Evolutionary conservation across 1,139 yeast species (phyloP), one percentile per base, ranked within the genome.

Genomic region (Sugiyamaella paludigena): DNA sequence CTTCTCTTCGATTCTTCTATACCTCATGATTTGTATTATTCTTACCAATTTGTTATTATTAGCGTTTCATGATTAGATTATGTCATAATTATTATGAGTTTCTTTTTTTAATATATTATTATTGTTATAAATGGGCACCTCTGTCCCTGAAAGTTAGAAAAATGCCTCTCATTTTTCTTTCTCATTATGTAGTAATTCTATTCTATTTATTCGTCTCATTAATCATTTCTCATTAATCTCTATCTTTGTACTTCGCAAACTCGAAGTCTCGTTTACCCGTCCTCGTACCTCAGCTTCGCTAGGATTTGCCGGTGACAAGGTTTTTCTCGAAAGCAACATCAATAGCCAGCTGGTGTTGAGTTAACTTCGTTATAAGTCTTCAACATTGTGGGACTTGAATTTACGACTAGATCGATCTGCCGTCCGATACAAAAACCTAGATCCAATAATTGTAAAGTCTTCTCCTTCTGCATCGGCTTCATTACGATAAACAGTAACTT

Each of bases 371-470:
- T 46, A 57, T 40, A 86, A 67, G 63, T 83, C 87, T 51, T 80
- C 85, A 39, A 84, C 84, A 32, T 78, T 76, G 58, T 84, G 92
- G 52, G 81, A 79, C 67, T 91, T 91, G 73, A 89, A 89, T 72
- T 91, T 89, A 59, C 86, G 80, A 24, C 86, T 87, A 0, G 96
- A 81, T 52, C 98, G 74, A 59, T 91, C 98, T 4, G 82, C 81
- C 37, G 92, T 76, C 62, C 95, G 76, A 54, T 83, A 78, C 55
- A 83, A 81, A 59, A 91, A 79, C 52, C 97, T 73, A 35, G 91
- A 84, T 1, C 98, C 98, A 11, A 88, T 69, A 7, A 91, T 77
- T 13, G 84, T 80, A 65, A 86, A 87, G 36, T 29, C 37, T 24
- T 35, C 3, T 4, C 66, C 68, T 16, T n/a, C 12, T 12, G 24